Conservation (phyloP, 805 yeast genomes). For the Zygosaccharomyces pseudorouxii region DNA sequence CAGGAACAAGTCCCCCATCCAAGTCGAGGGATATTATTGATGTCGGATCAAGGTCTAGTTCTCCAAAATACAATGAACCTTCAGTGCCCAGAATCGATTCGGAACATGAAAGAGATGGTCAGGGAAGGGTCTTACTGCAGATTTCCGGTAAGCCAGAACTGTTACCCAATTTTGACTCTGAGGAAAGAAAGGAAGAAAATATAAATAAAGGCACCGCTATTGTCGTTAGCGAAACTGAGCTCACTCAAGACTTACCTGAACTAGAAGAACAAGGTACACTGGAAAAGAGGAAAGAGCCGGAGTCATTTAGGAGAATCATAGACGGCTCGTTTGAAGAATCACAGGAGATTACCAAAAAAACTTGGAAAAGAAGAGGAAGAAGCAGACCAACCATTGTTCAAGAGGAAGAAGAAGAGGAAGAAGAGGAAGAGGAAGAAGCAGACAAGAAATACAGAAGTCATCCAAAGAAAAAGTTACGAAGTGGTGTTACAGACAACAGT, state of each 20-base stretch:
- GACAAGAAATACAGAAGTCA: background rate
- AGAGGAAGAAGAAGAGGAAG: slow-evolving; percentile 7
- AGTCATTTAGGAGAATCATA: background rate
- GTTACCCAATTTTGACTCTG: background rate
- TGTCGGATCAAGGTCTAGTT: background rate
- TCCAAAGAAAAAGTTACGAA: slow-evolving; percentile 5
- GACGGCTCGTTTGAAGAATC: slow-evolving; percentile 14
- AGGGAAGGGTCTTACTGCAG: slow-evolving; percentile 14
- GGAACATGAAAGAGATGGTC: slow-evolving; percentile 6
- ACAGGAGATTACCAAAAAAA: slow-evolving; percentile 17
- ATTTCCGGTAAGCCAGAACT: slow-evolving; percentile 17
- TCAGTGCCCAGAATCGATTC: background rate
- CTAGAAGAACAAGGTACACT: slow-evolving; percentile 20
- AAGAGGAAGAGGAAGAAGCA: background rate
- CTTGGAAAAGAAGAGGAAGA: slow-evolving; percentile 11
- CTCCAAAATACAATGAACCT: slow-evolving; percentile 6
- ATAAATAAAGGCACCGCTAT: slow-evolving; percentile 6
- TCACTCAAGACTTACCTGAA: slow-evolving; percentile 32
- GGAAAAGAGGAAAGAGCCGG: background rate
- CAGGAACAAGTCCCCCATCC: slow-evolving; percentile 23
- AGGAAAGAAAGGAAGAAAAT: background rate
- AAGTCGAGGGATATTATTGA: slow-evolving; percentile 8
- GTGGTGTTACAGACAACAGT: background rate
- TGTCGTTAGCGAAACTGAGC: slow-evolving; percentile 25
- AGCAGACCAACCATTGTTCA: background rate